Conservation (phyloP, 345 rosid species). For the Eucalyptus curtisii region DNA sequence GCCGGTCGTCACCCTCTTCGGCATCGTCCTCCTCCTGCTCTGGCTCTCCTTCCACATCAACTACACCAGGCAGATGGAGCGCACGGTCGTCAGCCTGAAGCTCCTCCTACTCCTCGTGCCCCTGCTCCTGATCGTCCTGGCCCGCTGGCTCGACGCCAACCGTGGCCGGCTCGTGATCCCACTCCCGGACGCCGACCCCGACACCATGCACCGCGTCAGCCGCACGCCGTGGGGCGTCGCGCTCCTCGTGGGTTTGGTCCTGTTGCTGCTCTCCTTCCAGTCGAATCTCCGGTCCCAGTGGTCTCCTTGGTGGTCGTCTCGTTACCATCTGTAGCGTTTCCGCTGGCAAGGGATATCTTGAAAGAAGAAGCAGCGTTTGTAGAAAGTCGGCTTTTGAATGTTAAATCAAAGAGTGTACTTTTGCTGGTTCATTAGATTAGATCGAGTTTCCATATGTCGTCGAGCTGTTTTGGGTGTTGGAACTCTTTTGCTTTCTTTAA, state of each 20-base stretch:
- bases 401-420: neutral
- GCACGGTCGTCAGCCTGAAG: constrained; percentile 30
- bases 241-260: constrained; percentile 32
- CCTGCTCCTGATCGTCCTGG: constrained; percentile 34
- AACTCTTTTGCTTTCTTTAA: neutral
- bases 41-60: constrained; percentile 36
- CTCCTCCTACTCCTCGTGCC: constrained; percentile 47
- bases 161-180: constrained; percentile 14
- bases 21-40: constrained; percentile 38
- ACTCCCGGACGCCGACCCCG: constrained; percentile 5
- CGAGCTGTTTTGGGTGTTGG: neutral
- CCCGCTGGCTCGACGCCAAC: constrained; percentile 7
- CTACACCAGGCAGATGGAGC: constrained; percentile 37
- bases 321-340: neutral
- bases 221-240: constrained; percentile 52
- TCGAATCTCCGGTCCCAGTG: constrained; percentile 55
- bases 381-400: neutral
- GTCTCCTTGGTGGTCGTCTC: constrained; percentile 19
- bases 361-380: neutral
- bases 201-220: constrained; percentile 1
- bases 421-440: neutral
- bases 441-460: neutral
- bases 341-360: neutral
- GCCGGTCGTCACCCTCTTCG: constrained; percentile 34
- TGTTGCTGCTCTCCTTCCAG: constrained; percentile 53